These are phyloP conservation scores for Passalora sequoiae DNA, from an alignment of 2,329 filamentous ascomycete species.

Conservation along the genomic window DNA sequence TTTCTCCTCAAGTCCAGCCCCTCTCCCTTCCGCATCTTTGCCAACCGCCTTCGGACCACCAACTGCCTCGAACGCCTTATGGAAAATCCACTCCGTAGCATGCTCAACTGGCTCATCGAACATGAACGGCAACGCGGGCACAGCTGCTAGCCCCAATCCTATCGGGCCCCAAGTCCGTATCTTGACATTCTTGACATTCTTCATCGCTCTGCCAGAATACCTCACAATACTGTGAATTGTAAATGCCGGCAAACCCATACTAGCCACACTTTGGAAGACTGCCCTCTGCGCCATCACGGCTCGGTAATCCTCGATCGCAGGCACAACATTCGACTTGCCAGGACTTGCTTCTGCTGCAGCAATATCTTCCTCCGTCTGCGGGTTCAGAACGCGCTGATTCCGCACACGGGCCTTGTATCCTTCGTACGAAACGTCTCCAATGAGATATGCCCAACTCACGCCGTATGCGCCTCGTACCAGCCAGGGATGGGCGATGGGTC, in stretches of 20 bases:
- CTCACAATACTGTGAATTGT: constrained; percentile 90
- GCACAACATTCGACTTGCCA: constrained; percentile 36
- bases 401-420: constrained; percentile 91
- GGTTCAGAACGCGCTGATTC: constrained; percentile 72
- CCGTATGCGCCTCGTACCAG: constrained; percentile 80
- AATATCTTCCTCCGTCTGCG: constrained; percentile 48
- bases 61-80: constrained; percentile 69
- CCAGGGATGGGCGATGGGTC: constrained; percentile 81
- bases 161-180: constrained; percentile 86
- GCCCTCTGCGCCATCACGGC: constrained; percentile 87
- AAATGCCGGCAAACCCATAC: constrained; percentile 89
- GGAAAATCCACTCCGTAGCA: constrained; percentile 84
- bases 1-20: constrained; percentile 15
- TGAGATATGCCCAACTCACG: constrained; percentile 85
- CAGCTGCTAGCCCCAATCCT: constrained; percentile 61
- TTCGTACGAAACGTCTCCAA: constrained; percentile 86
- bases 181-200: constrained; percentile 67
- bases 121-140: constrained; percentile 75
- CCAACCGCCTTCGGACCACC: constrained; percentile 59
- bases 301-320: constrained; percentile 82
- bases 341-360: constrained; percentile 13
- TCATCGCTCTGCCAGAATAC: constrained; percentile 83
- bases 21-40: constrained; percentile 37
- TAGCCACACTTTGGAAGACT: constrained; percentile 83
- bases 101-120: constrained; percentile 93